Evolutionary conservation across 768 basidiomycete genomes (phyloP), one percentile per base, ranked within the genome.

Genomic region (Mycena belliarum): DNA sequence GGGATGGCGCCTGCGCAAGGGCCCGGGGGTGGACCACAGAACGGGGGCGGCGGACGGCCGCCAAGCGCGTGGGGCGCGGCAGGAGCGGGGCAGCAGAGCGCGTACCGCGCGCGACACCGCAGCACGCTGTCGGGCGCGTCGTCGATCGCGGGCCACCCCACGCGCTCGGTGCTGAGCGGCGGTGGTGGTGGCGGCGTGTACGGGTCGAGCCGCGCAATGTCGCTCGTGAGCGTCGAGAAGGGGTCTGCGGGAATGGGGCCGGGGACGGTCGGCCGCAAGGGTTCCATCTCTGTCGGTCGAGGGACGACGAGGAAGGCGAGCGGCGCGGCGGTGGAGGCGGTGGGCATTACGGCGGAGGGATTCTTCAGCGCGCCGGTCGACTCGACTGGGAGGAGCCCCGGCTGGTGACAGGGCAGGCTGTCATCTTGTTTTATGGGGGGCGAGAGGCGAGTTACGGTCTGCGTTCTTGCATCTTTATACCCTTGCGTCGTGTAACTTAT

Each of bases 291-390:
- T 15, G 70, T 90, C 54, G 87, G 89, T 51, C 73, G 83, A 35
- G 86, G 83, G 20, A 83, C 83, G 59, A 80, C 75, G 66, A 69
- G 76, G 63, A 91, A 91, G 75, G 72, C 81, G 42, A 77, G 79
- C 50, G 91, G 87, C 16, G 83, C 89, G 21, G 88, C 83, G 28
- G 91, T 93, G 55, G 87, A 89, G 73, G 87, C 90, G 25, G 69
- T 88, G 43, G 80, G 90, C 18, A 77, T 93, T 44, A 91, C 87
- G 29, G 91, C 89, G 32, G 79, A 79, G 21, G 92, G 91, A 0
- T 93, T 93, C 68, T 93, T 93, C 70, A 75, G 79, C 14, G 76
- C 89, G 5, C 85, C 88, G n/a, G 49, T 47, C 6, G 32, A 42
- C 24, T 46, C 49, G 9, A 41, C 26, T 14, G 57, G 57, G 14